Evolutionary conservation across 2,329 filamentous ascomycete genomes (phyloP).

Genomic region (Parascedosporium putredinis): DNA sequence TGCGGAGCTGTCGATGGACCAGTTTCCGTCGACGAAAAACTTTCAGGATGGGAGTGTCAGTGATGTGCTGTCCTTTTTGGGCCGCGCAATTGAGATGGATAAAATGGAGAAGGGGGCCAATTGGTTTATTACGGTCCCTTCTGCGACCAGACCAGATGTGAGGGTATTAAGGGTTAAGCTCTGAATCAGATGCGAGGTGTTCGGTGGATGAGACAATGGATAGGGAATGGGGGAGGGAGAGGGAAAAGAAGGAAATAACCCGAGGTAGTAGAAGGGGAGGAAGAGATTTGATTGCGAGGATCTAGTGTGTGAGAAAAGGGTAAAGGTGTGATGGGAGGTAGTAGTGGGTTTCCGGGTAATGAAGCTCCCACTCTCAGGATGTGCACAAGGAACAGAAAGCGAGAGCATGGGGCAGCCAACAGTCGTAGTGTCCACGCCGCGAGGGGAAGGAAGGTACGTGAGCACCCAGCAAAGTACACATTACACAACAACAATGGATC

Average conservation of each 20-base stretch:
- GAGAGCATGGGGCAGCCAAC: no score
- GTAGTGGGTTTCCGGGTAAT: constrained; percentile 3
- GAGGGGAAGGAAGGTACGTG: no score
- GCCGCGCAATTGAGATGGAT: constrained; percentile 1
- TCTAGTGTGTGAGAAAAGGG: background rate
- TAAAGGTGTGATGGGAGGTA: constrained; percentile 3
- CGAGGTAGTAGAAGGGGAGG: background rate
- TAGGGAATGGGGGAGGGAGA: background rate
- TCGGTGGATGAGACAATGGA: background rate
- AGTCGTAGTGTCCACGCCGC: no score
- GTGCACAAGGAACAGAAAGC: background rate
- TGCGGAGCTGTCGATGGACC: constrained; percentile 72
- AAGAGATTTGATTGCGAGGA: constrained; percentile 3
- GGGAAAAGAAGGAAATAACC: background rate
- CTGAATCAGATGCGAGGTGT: background rate
- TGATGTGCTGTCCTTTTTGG: background rate
- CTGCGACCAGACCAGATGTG: background rate
- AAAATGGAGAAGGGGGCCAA: constrained; percentile 1
- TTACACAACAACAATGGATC: no score
- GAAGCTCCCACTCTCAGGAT: background rate
- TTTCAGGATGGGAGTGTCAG: constrained; percentile 25
- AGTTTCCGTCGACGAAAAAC: constrained; percentile 92
- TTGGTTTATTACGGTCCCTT: background rate
- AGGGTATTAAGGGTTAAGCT: background rate
- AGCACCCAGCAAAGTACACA: no score